These are phyloP conservation scores for Agaricus subrufescens DNA, from an alignment of 768 basidiomycete species.

Conservation along the genomic window DNA sequence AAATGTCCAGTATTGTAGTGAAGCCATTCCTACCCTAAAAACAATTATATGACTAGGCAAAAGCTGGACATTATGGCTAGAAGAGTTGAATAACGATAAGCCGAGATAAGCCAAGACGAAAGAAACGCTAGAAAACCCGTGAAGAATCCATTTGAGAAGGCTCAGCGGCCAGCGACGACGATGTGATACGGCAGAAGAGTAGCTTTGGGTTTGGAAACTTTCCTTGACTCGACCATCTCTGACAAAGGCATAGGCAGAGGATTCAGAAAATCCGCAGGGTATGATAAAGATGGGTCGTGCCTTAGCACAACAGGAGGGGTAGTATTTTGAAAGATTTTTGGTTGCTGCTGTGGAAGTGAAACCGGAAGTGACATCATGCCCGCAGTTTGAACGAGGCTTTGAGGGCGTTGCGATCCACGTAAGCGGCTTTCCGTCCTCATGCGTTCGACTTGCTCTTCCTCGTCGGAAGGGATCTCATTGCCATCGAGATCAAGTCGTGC, in stretches of 20 bases:
- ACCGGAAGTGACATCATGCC: not conserved
- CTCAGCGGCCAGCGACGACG: slow-evolving; percentile 36
- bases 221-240: slow-evolving; percentile 35
- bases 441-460: slow-evolving; percentile 58
- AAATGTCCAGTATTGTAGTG: too few species aligned
- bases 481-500: slow-evolving; percentile 55
- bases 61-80: not conserved
- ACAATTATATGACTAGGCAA: not conserved
- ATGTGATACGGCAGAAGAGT: slow-evolving; percentile 30
- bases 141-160: slow-evolving; percentile 3
- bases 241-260: slow-evolving; percentile 56
- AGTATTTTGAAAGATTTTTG: slow-evolving; percentile 2
- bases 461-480: slow-evolving; percentile 57
- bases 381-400: slow-evolving; percentile 6
- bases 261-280: slow-evolving; percentile 25
- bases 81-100: not conserved
- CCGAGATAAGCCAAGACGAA: not conserved
- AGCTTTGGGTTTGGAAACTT: slow-evolving; percentile 17
- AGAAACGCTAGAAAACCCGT: slow-evolving; percentile 3
- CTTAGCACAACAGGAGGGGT: slow-evolving; percentile 8
- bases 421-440: slow-evolving; percentile 44
- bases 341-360: slow-evolving; percentile 4
- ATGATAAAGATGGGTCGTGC: slow-evolving; percentile 11
- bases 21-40: too few species aligned
- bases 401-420: slow-evolving; percentile 20